Base-by-base conservation (phyloP, 495 filamentous ascomycete species). In the Aspergillus carlsbadensis region DNA sequence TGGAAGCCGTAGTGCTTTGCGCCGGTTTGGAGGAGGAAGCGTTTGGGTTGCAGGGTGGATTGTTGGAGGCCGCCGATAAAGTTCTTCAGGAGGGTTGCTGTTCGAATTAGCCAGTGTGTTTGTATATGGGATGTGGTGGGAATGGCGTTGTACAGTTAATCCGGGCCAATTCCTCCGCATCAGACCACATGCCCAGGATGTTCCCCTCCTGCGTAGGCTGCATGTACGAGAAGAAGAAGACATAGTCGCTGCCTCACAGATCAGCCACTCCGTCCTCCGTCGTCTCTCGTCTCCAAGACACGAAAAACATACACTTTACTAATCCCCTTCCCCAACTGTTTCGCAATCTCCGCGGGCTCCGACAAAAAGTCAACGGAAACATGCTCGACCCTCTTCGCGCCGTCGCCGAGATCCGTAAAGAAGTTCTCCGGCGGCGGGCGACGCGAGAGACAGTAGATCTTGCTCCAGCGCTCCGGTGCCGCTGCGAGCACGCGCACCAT, bases 191-290 rank as follows among this genome's bases (percentile, higher is more conserved):
- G 69, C 21, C 34, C 8, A 51, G 33, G 8, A 51, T 33, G 17
- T 36, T 51, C 17, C 47, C 33, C 3, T 50, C 41, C 20, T 50
- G 71, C 10, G 65, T 39, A 1, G 74, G 70, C 56, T 84, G 80
- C 67, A 43, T 43, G 66, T 84, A 84, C 2, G 75, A 70, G 39
- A 76, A 77, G 70, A 82, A 84, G 67, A 83, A 84, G 15, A 82
- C 69, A 58, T 82, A 73, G 59, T 82, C 80, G 17, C 52, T 50
- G 15, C 13, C n/a, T n/a, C n/a, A n/a, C n/a, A n/a, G n/a, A n/a
- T n/a, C n/a, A n/a, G n/a, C n/a, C n/a, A n/a, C n/a, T n/a, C n/a
- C n/a, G n/a, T n/a, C n/a, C n/a, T n/a, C n/a, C n/a, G n/a, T n/a
- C n/a, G n/a, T n/a, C n/a, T n/a, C n/a, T n/a, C n/a, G n/a, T n/a